These are phyloP conservation scores for Cryphonectria radicalis DNA, from an alignment of 2,329 filamentous ascomycete genomes.

Conservation along the genomic window DNA sequence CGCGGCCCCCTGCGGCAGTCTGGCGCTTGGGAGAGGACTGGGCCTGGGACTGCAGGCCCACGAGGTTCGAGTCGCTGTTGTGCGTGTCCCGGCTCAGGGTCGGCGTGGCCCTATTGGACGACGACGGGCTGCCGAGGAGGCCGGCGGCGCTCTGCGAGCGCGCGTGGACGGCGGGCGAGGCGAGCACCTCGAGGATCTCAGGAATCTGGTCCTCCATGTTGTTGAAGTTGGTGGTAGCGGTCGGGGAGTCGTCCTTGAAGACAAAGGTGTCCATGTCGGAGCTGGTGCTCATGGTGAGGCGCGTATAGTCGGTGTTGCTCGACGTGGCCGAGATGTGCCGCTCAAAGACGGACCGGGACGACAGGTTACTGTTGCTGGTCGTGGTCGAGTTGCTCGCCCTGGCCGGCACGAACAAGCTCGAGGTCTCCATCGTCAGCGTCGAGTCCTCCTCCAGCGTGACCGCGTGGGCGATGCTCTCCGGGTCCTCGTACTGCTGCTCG, in stretches of 20 bases:
- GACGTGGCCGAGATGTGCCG: conserved; percentile 60
- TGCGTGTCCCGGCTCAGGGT: conserved; percentile 34
- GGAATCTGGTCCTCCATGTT: conserved; percentile 33
- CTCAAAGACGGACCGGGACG: conserved; percentile 51
- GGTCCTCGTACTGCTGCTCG: conserved; percentile 37
- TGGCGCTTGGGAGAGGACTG: conserved; percentile 32
- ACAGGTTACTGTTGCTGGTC: conserved; percentile 51
- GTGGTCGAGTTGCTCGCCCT: conserved; percentile 62
- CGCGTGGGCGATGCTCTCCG: conserved; percentile 40
- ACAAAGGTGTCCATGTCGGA: conserved; percentile 43
- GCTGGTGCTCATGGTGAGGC: conserved; percentile 57
- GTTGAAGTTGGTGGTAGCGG: conserved; percentile 21
- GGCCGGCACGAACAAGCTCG: conserved; percentile 42
- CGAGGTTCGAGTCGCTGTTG: conserved; percentile 37
- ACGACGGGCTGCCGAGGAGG: conserved; percentile 18
- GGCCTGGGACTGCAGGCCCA: conserved; percentile 33
- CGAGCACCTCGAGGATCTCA: conserved; percentile 38
- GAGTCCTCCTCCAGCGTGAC: conserved; percentile 43
- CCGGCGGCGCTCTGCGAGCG: conserved; percentile 26
- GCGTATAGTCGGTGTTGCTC: conserved; percentile 57
- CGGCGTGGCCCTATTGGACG: conserved; percentile 5
- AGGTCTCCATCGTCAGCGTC: conserved; percentile 40
- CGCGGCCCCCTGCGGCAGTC: conserved; percentile 39
- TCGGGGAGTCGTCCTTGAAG: conserved; percentile 31
- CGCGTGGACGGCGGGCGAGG: conserved; percentile 31